Base-by-base conservation (phyloP, 352 stramenopile species). In the Phytophthora tentaculata region DNA sequence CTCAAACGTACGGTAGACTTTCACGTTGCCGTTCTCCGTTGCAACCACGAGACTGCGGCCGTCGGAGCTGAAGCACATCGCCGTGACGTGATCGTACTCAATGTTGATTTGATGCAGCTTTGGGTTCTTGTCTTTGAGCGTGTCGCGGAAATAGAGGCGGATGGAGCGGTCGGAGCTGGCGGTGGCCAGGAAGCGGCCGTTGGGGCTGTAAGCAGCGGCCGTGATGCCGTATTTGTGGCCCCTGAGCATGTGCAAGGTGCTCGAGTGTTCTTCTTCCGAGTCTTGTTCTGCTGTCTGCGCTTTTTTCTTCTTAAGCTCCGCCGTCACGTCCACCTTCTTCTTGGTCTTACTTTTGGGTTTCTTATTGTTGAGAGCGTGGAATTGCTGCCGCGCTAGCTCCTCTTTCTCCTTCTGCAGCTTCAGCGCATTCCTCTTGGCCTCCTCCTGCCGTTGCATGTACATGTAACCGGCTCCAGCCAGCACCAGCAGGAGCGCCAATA, bases 1-100 rank as follows among this genome's bases (percentile, higher is more conserved):
- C 50, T 2, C 12, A 16, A 60, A 69, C 81, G 59, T 81, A 92
- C 83, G 83, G 29, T 91, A 95, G 39, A 95, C 66, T 64, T 91
- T 89, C 35, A 95, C 77, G 22, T 69, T 79, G 48, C 84, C 83
- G 49, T 79, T 88, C 48, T 90, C 76, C 0, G 86, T 92, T 24
- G 86, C 85, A 45, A 85, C 69, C 14, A 92, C 84, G 64, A 95
- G 65, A 56, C 69, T 90, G 28, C 86, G 84, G 50, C 86, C 86
- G 39, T 95, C 86, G 0, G 78, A 87, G 65, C 84, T 93, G 54
- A 95, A 95, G 35, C 65, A 85, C 64, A 92, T 78, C 8, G 86
- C 83, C 0, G 86, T 92, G 2, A 69, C 86, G 56, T 95, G 81
- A 51, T 95, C 86, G 61, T 93, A 95, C 65, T 92, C 84, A 28